Evolutionary conservation across 805 yeast species (phyloP).

Genomic region (Myxozyma neotropica): DNA sequence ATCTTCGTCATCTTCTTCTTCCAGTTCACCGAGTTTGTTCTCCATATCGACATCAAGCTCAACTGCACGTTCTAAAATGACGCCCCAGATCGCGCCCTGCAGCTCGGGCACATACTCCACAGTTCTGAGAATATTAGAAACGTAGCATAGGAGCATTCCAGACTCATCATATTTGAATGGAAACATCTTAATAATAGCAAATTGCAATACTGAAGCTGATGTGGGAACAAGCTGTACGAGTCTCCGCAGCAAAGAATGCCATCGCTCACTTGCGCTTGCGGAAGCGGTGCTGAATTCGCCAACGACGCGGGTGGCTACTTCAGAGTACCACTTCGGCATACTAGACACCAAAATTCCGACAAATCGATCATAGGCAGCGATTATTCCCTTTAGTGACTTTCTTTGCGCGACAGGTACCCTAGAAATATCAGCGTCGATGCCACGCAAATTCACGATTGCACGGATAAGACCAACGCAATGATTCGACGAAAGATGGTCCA

Average conservation of each 20-base stretch:
- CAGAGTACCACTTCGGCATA: slow-evolving; percentile 86
- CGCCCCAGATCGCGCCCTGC: slow-evolving; percentile 73
- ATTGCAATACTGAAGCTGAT: slow-evolving; percentile 65
- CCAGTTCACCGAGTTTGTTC: slow-evolving; percentile 81
- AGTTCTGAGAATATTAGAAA: slow-evolving; percentile 61
- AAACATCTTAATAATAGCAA: slow-evolving; percentile 59
- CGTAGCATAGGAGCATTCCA: slow-evolving; percentile 60
- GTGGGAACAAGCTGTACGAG: slow-evolving; percentile 80
- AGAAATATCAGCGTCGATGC: slow-evolving; percentile 55
- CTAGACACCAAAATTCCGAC: slow-evolving; percentile 78
- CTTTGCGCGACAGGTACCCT: slow-evolving; percentile 44
- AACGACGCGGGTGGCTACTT: slow-evolving; percentile 71
- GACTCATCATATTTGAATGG: slow-evolving; percentile 78
- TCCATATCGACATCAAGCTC: slow-evolving; percentile 91
- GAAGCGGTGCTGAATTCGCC: slow-evolving; percentile 52
- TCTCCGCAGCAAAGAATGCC: slow-evolving; percentile 67
- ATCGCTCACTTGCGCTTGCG: slow-evolving; percentile 46
- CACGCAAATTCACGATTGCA: slow-evolving; percentile 62
- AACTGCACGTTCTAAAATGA: slow-evolving; percentile 76
- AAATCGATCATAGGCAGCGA: slow-evolving; percentile 65
- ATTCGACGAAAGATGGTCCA: slow-evolving; percentile 64
- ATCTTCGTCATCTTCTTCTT: slow-evolving; percentile 65
- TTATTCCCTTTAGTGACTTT: neutral
- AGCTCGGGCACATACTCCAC: slow-evolving; percentile 75
- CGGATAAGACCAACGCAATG: slow-evolving; percentile 57